Evolutionary conservation across 306 rosid species (phyloP).

Genomic region (Trifolium dubium): DNA sequence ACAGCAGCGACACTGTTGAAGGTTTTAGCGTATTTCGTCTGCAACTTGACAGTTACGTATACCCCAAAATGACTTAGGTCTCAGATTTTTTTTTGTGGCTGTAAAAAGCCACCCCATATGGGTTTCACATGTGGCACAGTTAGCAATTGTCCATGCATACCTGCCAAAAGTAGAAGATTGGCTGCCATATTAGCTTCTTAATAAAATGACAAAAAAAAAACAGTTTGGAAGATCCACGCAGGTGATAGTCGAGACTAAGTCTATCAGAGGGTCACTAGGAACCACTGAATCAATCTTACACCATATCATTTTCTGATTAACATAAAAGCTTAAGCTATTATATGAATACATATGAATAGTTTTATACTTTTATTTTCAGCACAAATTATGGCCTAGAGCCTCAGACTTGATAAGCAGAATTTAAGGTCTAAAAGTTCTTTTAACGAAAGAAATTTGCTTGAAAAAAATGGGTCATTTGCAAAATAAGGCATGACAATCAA

Average conservation of each 20-base stretch:
- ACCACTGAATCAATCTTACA: neutral
- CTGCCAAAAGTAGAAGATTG: conserved; percentile 50
- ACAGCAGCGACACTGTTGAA: neutral
- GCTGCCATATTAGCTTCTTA: conserved; percentile 35
- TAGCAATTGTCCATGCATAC: conserved; percentile 76
- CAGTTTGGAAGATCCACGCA: neutral
- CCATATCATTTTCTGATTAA: neutral
- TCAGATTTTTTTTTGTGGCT: conserved; percentile 68
- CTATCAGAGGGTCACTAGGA: neutral
- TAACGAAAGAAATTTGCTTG: neutral
- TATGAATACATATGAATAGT: neutral
- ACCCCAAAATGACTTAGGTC: conserved; percentile 80
- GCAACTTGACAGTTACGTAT: conserved; percentile 74
- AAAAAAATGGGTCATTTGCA: neutral
- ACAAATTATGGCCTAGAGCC: neutral
- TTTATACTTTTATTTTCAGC: neutral
- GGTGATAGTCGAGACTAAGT: conserved; percentile 1
- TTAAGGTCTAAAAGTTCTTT: neutral
- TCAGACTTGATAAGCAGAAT: neutral
- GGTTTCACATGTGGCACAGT: conserved; percentile 77
- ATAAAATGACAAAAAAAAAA: neutral
- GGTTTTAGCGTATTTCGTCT: conserved; percentile 50
- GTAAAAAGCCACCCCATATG: conserved; percentile 87
- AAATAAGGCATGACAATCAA: neutral
- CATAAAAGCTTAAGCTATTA: neutral